Percentiles rank a stretch among this genome's conserved stretches.
Conservation (phyloP, 2,329 filamentous ascomycete genomes). For the Hypoxylon sp. region DNA sequence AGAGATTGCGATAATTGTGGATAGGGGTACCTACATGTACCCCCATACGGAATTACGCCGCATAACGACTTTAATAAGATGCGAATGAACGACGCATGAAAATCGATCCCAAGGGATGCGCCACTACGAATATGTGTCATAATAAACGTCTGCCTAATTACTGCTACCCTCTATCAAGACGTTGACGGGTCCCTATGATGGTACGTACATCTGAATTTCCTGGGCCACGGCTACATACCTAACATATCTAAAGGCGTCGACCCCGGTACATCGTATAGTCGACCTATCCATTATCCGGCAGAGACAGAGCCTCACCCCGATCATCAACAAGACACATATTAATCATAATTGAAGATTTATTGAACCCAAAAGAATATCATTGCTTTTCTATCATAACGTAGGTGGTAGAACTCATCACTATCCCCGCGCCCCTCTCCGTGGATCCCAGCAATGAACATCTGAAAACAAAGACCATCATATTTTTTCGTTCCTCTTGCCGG, state of each 20-base stretch:
- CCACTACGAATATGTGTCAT: not conserved
- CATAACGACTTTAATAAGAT: not conserved
- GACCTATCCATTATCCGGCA: not conserved
- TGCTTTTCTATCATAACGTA: constrained; percentile 39
- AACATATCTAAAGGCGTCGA: not conserved
- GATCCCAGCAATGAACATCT: constrained; percentile 34
- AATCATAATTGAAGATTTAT: not conserved
- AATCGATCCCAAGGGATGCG: not conserved
- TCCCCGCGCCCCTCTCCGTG: constrained; percentile 23
- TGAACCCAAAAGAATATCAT: constrained; percentile 27
- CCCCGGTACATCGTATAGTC: not conserved
- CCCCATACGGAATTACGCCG: not conserved
- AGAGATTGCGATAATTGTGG: not conserved
- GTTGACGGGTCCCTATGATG: not conserved
- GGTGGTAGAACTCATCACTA: constrained; percentile 27
- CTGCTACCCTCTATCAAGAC: not conserved
- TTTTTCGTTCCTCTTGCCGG: constrained; percentile 36
- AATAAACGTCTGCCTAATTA: not conserved
- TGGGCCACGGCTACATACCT: no score
- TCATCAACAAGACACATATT: constrained; percentile 5
- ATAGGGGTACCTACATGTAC: not conserved
- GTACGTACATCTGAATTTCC: not conserved
- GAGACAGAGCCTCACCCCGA: constrained; percentile 7
- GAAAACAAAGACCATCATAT: constrained; percentile 26
- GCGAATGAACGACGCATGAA: not conserved